These are phyloP conservation scores for Pythium phragmiticola DNA, from an alignment of 352 stramenopile species.

Conservation along the genomic window DNA sequence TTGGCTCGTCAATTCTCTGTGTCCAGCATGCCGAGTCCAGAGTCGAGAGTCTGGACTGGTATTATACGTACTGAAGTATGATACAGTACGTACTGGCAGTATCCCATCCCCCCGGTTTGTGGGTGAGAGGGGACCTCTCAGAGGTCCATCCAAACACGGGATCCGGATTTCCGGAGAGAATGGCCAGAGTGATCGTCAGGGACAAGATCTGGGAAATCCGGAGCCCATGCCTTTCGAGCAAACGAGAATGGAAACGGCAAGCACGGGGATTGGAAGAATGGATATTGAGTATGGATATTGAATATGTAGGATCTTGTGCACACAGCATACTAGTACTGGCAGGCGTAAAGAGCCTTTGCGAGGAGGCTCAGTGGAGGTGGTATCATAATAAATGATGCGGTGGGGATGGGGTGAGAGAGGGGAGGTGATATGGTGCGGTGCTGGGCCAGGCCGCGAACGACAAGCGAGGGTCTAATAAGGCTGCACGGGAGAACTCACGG, in stretches of 20 bases:
- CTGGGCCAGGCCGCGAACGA: conserved; percentile 4
- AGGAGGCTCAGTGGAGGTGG: conserved; percentile 11
- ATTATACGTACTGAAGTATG: too few species aligned
- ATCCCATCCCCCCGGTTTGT: conserved; percentile 6
- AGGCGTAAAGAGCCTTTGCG: conserved; percentile 11
- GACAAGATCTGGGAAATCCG: not conserved
- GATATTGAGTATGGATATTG: not conserved
- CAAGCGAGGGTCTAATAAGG: conserved; percentile 7
- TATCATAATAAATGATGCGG: conserved; percentile 22
- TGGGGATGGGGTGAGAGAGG: not conserved
- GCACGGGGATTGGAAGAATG: not conserved
- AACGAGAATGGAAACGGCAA: not conserved
- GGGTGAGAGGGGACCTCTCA: not conserved
- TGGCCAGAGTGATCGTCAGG: not conserved
- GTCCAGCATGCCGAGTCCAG: too few species aligned
- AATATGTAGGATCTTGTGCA: not conserved
- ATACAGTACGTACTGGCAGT: not conserved
- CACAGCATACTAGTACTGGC: not conserved
- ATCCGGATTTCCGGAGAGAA: conserved; percentile 1
- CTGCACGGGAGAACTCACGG: conserved; percentile 2
- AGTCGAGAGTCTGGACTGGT: too few species aligned
- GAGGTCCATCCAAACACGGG: conserved; percentile 9
- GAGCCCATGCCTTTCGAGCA: not conserved
- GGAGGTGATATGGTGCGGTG: not conserved
- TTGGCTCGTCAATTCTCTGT: too few species aligned